Evolutionary conservation across 768 basidiomycete species (phyloP), one percentile per base, ranked within the genome.

Genomic region (Tricholomella constricta): DNA sequence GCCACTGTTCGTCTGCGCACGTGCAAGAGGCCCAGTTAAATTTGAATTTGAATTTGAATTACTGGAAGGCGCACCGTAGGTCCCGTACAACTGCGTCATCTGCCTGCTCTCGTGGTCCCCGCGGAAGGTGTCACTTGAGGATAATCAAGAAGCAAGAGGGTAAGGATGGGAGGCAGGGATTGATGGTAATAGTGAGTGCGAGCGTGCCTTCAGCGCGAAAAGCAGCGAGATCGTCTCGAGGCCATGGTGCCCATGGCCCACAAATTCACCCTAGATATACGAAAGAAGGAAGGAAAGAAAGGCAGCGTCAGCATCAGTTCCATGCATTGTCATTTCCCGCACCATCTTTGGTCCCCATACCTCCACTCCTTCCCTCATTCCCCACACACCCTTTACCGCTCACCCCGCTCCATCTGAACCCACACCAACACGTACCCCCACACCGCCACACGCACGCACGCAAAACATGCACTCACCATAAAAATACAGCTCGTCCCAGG

Each of bases 1-100:
- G 94, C 63, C 96, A 98, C 72, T n/a, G n/a, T n/a, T 98, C 96
- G 66, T 97, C 95, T 91, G n/a, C n/a, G n/a, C n/a, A n/a, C n/a
- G 57, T 11, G 6, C 29, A 29, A 34, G 41, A n/a, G n/a, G n/a
- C n/a, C 29, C 34, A 19, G 53, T 55, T 8, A 52, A 10, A 23
- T 6, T n/a, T 10, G 15, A 22, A 10, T n/a, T 10, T 20, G n/a
- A 10, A 9, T 17, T 29, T 27, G 6, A 32, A 11, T n/a, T n/a
- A n/a, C n/a, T n/a, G n/a, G n/a, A 8, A 26, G 14, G 67, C 85
- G 56, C 52, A 94, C 94, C 94, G 65, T 97, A 98, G 69, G 97
- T 97, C n/a, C 95, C 96, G 54, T 98, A 98, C 2, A 94, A 95
- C 63, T 98, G 96, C 4, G 96, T 98, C 61, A 98, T 98, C 69